Percentiles rank a stretch among this genome's conserved stretches.
Conservation (phyloP, 1,284 basidiomycete species). For the Ceratobasidium sp. region DNA sequence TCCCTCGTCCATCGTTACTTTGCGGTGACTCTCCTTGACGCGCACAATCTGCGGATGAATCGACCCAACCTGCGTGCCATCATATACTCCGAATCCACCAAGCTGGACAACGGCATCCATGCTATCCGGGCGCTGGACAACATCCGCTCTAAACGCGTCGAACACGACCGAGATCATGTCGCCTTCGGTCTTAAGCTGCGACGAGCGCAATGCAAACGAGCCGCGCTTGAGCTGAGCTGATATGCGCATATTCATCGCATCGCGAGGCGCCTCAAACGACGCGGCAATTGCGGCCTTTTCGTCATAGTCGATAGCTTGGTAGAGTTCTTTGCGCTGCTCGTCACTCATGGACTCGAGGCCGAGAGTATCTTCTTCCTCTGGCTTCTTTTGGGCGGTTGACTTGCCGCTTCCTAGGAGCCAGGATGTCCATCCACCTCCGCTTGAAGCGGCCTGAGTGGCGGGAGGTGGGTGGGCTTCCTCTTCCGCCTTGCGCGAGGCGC, state of each 20-base stretch:
- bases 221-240: conserved; percentile 85
- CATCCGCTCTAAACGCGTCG: conserved; percentile 86
- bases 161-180: conserved; percentile 93
- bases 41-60: conserved; percentile 93
- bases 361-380: conserved; percentile 60
- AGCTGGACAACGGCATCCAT: conserved; percentile 86
- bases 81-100: conserved; percentile 89
- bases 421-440: conserved; percentile 17
- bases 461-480: conserved; percentile 63
- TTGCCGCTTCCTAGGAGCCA: conserved; percentile 20
- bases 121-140: conserved; percentile 89
- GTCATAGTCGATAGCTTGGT: conserved; percentile 95
- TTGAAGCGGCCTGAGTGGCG: conserved; percentile 54
- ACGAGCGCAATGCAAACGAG: conserved; percentile 78
- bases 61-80: conserved; percentile 86
- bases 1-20: conserved; percentile 47
- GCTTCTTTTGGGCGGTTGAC: conserved; percentile 47
- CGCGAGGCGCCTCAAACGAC: conserved; percentile 75
- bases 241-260: conserved; percentile 84
- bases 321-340: conserved; percentile 92
- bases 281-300: conserved; percentile 80
- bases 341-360: conserved; percentile 80
- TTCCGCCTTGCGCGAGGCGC: conserved; percentile 74
- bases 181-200: conserved; percentile 63
- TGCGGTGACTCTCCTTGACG: conserved; percentile 71